phyloP scores from a whole-genome alignment of 2,329 filamentous ascomycete genomes.

The Colletotrichum destructivum region DNA sequence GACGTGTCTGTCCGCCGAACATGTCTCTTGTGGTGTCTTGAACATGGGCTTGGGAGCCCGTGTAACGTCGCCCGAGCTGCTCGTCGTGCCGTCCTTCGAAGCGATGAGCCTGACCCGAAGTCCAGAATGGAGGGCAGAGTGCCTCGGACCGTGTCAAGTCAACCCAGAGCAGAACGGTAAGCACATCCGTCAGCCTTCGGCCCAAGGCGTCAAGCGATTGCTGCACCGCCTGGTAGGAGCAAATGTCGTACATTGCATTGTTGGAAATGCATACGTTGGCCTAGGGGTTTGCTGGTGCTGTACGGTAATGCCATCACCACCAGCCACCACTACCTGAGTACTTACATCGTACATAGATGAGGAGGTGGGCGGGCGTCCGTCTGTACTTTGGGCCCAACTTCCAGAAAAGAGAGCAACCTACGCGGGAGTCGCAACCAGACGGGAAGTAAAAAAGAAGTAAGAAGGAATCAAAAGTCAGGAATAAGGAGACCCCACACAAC shows the following conservation, averaged over 20 bases:
- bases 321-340: too few species aligned
- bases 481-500: too few species aligned
- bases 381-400: background rate
- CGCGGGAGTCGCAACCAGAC: background rate
- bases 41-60: background rate
- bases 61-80: constrained; percentile 7
- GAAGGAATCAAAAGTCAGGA: background rate
- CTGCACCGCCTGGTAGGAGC: too few species aligned
- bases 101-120: background rate
- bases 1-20: background rate
- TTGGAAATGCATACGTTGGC: background rate
- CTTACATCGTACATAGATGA: too few species aligned
- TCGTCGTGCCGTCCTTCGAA: background rate
- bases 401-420: background rate
- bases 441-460: constrained; percentile 15
- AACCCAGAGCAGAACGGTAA: background rate
- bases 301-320: too few species aligned
- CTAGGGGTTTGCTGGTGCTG: background rate
- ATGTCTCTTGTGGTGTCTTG: constrained; percentile 17
- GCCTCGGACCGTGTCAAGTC: background rate
- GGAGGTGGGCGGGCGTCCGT: background rate
- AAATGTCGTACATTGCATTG: background rate
- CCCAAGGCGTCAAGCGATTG: too few species aligned
- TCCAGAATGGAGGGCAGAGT: background rate
- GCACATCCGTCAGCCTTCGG: too few species aligned